Conservation (phyloP, 805 yeast species). For the Candida methanosorbosa region DNA sequence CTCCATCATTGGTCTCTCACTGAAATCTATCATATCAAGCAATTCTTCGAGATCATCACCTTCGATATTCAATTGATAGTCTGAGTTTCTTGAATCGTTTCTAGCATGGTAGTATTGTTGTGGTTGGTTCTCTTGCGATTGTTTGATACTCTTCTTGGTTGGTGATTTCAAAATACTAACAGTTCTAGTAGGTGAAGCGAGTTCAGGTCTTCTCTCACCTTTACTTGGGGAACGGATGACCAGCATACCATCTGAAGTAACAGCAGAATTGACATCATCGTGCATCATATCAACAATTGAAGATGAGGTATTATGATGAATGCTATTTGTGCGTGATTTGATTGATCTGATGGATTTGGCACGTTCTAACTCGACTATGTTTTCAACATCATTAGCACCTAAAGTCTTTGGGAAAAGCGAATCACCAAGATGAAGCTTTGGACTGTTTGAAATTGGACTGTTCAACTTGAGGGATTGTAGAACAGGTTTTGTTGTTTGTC, state of each 20-base stretch:
- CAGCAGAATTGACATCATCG: constrained; percentile 10
- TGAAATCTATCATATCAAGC: constrained; percentile 22
- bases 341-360: constrained; percentile 50
- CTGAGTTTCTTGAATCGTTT: neutral
- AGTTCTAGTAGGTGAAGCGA: constrained; percentile 2
- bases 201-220: neutral
- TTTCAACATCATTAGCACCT: constrained; percentile 60
- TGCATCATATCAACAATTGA: constrained; percentile 1
- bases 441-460: constrained; percentile 5
- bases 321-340: neutral
- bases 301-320: constrained; percentile 3
- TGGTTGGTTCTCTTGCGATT: neutral
- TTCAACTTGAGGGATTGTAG: no score
- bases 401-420: constrained; percentile 65
- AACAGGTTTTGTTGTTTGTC: neutral
- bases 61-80: constrained; percentile 1
- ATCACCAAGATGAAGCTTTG: constrained; percentile 36
- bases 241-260: constrained; percentile 35
- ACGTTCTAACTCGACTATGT: constrained; percentile 65
- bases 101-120: constrained; percentile 1
- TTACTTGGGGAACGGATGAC: constrained; percentile 23
- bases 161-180: constrained; percentile 1
- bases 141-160: neutral
- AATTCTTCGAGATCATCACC: constrained; percentile 17
- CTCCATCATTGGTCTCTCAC: constrained; percentile 15